Base-by-base conservation (phyloP, 139 green algal species). In the Coelastrella sp. region DNA sequence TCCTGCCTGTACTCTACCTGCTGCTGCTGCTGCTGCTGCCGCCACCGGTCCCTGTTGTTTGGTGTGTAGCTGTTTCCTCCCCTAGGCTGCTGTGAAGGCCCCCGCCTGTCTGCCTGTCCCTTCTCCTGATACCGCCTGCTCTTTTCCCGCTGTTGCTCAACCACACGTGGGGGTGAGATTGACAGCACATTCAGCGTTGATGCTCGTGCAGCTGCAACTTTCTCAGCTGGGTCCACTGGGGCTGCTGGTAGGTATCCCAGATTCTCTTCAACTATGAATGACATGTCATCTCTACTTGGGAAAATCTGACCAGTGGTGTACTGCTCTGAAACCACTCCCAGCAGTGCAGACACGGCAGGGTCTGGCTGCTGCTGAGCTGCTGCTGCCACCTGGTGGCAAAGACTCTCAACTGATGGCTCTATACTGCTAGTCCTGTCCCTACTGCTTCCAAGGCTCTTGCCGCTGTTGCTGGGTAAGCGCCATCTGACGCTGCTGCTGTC, bases 231-330 rank as follows among this genome's bases (percentile, higher is more conserved):
- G 49, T 88, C 84, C 19, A 88, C 4, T 24, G 68, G 68, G 6
- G 49, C 35, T 27, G 84, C 35, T 4, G 24, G 58, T 20, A 57
- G 10, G 8, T 56, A 7, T 4, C 84, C 84, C 1, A 24, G 9
- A 57, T 88, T 88, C 66, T 88, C 84, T 57, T 88, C 84, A 10
- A 88, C 58, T 20, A 88, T 80, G 7, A 88, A 10, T 6, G 68
- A 81, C 84, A 88, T 14, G 22, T 81, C 25, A 56, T 88, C 84
- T 24, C 84, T 57, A 0, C 22, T 68, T 35, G 84, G 66, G 5
- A 80, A 24, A 8, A 88, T 20, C 12, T 19, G 19, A 1, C 84
- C 84, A 15, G 14, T 7, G n/a, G 66, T 81, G 49, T 81, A 88
- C 68, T 66, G 68, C 84, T 88, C 49, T 5, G 84, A 56, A 6